Conservation (phyloP, 257 asterid genomes). For the Przewalskia tangutica region DNA sequence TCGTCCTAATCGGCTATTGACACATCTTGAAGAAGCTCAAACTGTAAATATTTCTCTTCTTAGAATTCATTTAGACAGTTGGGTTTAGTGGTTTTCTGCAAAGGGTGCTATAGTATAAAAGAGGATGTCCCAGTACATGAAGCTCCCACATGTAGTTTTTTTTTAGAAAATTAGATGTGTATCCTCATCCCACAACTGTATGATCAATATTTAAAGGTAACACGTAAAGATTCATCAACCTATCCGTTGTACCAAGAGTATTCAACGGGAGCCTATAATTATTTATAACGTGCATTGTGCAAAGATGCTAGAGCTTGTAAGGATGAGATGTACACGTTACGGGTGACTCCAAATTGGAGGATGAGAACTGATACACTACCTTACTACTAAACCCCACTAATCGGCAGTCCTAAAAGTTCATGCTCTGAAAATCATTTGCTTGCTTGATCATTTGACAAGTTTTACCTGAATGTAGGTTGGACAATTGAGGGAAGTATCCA, state of each 20-base stretch:
- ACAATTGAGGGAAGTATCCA: constrained; percentile 72
- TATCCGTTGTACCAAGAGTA: neutral
- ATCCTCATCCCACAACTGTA: neutral
- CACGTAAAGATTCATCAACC: neutral
- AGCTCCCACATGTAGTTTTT: neutral
- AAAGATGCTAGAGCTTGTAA: neutral
- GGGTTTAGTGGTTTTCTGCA: neutral
- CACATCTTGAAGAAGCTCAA: constrained; percentile 71
- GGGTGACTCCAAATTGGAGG: neutral
- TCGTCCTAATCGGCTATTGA: constrained; percentile 84
- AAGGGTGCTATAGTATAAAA: neutral
- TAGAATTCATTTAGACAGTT: neutral
- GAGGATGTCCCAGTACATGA: neutral
- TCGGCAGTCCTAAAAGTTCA: neutral
- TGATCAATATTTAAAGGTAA: neutral
- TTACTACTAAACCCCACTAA: neutral
- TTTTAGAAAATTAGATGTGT: neutral
- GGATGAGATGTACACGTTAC: neutral
- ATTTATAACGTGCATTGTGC: neutral
- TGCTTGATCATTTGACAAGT: neutral
- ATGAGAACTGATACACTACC: neutral
- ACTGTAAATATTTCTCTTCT: constrained; percentile 32
- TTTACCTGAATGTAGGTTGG: constrained; percentile 64
- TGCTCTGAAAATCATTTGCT: neutral
- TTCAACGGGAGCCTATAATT: neutral